phyloP scores from a whole-genome alignment of 2,329 filamentous ascomycete species.

The Neocatenulostroma microsporum region DNA sequence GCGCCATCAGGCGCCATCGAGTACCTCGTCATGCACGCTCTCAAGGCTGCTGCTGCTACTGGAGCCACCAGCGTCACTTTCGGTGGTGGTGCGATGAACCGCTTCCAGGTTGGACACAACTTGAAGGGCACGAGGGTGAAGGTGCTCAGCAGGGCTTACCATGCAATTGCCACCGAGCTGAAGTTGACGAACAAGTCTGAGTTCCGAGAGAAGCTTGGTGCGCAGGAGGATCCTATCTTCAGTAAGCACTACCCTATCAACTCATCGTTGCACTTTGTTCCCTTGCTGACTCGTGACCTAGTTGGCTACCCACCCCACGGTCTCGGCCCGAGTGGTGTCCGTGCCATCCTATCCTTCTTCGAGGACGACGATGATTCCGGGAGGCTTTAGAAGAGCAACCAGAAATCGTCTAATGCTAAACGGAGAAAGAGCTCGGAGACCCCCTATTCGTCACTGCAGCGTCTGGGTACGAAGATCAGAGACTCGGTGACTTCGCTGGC shows the following conservation, averaged over 20 bases:
- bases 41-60: slow-evolving; percentile 52
- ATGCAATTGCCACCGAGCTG: slow-evolving; percentile 71
- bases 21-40: slow-evolving; percentile 64
- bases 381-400: slow-evolving; percentile 16
- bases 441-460: no score
- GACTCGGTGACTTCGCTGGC: neutral
- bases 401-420: slow-evolving; percentile 2
- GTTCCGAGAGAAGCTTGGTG: slow-evolving; percentile 86
- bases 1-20: slow-evolving; percentile 81
- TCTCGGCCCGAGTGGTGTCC: slow-evolving; percentile 69
- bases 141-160: slow-evolving; percentile 75
- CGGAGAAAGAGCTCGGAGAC: no score
- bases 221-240: slow-evolving; percentile 73
- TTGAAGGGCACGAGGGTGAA: slow-evolving; percentile 71
- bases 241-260: slow-evolving; percentile 23
- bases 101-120: slow-evolving; percentile 71
- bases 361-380: slow-evolving; percentile 52
- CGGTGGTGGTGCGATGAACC: slow-evolving; percentile 69
- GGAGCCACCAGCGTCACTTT: slow-evolving; percentile 70
- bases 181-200: slow-evolving; percentile 76
- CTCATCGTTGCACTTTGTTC: neutral
- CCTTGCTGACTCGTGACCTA: slow-evolving; percentile 13
- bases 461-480: no score
- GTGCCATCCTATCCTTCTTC: slow-evolving; percentile 86
- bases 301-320: slow-evolving; percentile 86